Evolutionary conservation across 1,284 basidiomycete species (phyloP), one percentile per base, ranked within the genome.

Genomic region (Earliella scabrosa): DNA sequence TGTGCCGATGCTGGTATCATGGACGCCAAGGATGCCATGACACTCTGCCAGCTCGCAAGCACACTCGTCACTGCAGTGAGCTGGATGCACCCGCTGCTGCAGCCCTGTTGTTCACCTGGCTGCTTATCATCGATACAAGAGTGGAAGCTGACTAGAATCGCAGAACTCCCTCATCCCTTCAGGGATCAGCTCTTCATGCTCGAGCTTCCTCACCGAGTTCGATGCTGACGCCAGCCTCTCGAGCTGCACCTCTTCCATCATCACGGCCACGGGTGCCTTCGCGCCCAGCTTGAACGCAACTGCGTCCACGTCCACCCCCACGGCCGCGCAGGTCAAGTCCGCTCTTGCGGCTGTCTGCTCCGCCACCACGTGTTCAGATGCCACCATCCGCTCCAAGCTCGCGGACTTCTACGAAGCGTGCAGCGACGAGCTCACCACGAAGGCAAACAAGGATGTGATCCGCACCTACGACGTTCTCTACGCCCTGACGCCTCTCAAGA

Each of bases 391-490:
- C 47, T 56, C 75, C 34, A 78, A 83, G 65, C 83, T 97, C 54
- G 75, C 82, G 50, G 61, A 76, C 16, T 95, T 97, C 75, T 87
- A 87, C 71, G 64, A 78, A 11, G 79, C 82, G 7, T 97, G 95
- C 78, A 58, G 73, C 2, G 52, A 68, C 24, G 95, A 97, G 74
- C 76, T 97, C 62, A 82, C 79, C 2, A 75, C 81, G 13, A 68
- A 63, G 34, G 71, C 76, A 45, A 83, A 80, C 59, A 45, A 66
- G 35, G 69, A 76, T 21, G 86, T 95, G 45, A 69, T 83, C 66
- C 66, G 72, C 35, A 74, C 82, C 4, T 97, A 97, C 75, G 95
- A 97, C 70, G 76, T 84, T 41, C 76, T 97, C 41, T 97, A 93
- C 77, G 64, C 81, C 58, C 63, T 94, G 49, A 65, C 71, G 5